Conservation (phyloP, 805 yeast genomes). For the Candida sphagnicola region DNA sequence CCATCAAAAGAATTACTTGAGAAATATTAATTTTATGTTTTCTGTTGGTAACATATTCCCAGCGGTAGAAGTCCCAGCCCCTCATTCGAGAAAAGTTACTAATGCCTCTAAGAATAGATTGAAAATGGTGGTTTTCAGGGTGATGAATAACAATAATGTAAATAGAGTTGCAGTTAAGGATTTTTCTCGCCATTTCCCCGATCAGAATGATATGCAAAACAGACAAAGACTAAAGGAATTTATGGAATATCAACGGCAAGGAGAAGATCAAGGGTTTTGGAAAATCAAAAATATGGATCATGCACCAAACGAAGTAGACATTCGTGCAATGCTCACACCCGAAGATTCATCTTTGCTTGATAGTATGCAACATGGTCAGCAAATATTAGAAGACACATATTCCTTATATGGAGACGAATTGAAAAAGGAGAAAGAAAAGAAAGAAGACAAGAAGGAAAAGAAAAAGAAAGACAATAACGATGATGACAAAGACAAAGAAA, state of each 20-base stretch:
- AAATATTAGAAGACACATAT: conserved; percentile 76
- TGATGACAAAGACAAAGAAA: conserved; percentile 33
- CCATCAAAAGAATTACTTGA: conserved; percentile 63
- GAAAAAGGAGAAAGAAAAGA: conserved; percentile 22
- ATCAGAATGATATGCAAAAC: conserved; percentile 95
- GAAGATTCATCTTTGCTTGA: conserved; percentile 87
- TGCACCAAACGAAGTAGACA: conserved; percentile 71
- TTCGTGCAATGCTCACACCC: conserved; percentile 81
- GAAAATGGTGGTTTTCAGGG: conserved; percentile 90
- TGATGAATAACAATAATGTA: conserved; percentile 69
- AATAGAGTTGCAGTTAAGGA: conserved; percentile 81
- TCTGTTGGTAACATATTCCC: conserved; percentile 93
- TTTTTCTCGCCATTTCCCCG: conserved; percentile 90
- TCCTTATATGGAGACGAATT: conserved; percentile 41
- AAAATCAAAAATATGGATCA: conserved; percentile 60
- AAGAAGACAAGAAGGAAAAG: conserved; percentile 18
- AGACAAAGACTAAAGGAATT: conserved; percentile 93
- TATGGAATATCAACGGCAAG: conserved; percentile 94
- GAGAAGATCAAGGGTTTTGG: conserved; percentile 95
- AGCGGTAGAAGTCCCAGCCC: conserved; percentile 94
- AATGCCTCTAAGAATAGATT: conserved; percentile 86
- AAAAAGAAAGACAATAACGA: conserved; percentile 39
- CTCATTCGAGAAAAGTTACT: conserved; percentile 93
- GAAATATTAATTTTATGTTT: conserved; percentile 68
- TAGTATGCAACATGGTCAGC: conserved; percentile 93